A percentile compares a stretch with the other conserved stretches of the same genome.
These are phyloP conservation scores for Cardamine chenopodiifolia DNA, from an alignment of 345 rosid genomes.

Conservation along the genomic window DNA sequence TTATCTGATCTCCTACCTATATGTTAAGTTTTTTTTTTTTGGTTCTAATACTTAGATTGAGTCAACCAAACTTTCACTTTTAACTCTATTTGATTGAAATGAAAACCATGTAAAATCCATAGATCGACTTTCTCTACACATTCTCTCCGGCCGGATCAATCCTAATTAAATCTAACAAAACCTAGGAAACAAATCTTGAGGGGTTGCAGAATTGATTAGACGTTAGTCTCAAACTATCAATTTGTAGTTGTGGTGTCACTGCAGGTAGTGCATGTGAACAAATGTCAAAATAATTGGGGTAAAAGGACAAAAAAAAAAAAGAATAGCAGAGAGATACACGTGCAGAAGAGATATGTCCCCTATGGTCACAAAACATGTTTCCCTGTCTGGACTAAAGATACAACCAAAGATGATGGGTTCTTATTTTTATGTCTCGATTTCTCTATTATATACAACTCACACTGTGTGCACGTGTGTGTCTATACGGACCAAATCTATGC, in stretches of 20 bases:
- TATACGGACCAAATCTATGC: constrained; percentile 34
- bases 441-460: constrained; percentile 41
- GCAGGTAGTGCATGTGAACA: constrained; percentile 35
- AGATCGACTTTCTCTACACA: not conserved
- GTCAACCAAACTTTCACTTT: not conserved
- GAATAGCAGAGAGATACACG: constrained; percentile 40
- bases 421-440: constrained; percentile 19
- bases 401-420: constrained; percentile 44
- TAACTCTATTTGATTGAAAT: no score
- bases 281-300: constrained; percentile 11
- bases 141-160: not conserved
- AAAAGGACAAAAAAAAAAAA: constrained; percentile 8
- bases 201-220: constrained; percentile 2
- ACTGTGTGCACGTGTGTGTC: constrained; percentile 41
- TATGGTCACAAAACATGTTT: constrained; percentile 45
- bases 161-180: not conserved
- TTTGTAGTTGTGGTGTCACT: not conserved
- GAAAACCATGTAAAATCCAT: not conserved
- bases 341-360: constrained; percentile 43
- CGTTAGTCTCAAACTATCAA: not conserved
- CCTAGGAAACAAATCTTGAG: not conserved
- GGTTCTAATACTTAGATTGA: not conserved
- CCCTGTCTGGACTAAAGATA: constrained; percentile 38
- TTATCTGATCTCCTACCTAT: not conserved
- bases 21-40: not conserved